A percentile compares a stretch with the other conserved stretches of the same genome.
Conservation (phyloP, 257 asterid genomes). For the Salvia miltiorrhiza region DNA sequence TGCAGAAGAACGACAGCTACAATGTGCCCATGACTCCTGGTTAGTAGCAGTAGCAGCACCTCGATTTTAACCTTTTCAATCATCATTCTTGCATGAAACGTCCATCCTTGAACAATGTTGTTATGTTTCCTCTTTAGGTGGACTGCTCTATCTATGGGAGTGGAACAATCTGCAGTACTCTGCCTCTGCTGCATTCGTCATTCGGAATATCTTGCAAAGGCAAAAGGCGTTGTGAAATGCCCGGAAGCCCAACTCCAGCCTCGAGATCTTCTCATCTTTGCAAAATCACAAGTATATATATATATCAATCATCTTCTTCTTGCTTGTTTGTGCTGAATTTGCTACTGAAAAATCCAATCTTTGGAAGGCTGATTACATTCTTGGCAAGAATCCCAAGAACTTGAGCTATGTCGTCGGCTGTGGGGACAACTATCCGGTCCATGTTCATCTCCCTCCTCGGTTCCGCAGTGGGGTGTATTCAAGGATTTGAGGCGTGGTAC, state of each 20-base stretch:
- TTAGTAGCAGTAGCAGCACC: slow-evolving; percentile 18
- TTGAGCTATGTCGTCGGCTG: slow-evolving; percentile 80
- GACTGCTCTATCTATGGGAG: slow-evolving; percentile 51
- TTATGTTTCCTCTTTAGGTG: slow-evolving; percentile 39
- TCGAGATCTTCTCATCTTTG: slow-evolving; percentile 61
- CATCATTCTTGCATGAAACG: neutral
- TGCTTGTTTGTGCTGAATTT: neutral
- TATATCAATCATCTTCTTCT: neutral
- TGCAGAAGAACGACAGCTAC: slow-evolving; percentile 81
- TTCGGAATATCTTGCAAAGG: slow-evolving; percentile 73
- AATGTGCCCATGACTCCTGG: slow-evolving; percentile 74
- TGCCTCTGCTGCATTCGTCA: slow-evolving; percentile 69
- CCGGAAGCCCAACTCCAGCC: slow-evolving; percentile 61
- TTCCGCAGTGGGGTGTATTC: slow-evolving; percentile 58
- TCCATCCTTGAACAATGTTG: neutral
- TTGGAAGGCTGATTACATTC: slow-evolving; percentile 75
- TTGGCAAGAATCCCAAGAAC: slow-evolving; percentile 75
- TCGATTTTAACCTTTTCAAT: neutral
- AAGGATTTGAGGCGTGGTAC: slow-evolving; percentile 75
- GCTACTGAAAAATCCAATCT: neutral
- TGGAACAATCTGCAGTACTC: slow-evolving; percentile 88
- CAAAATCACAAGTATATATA: slow-evolving; percentile 74
- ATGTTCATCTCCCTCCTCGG: slow-evolving; percentile 48
- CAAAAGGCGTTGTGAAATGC: slow-evolving; percentile 43
- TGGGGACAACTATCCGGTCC: slow-evolving; percentile 64